These are phyloP conservation scores for Parascedosporium putredinis DNA, from an alignment of 2,329 filamentous ascomycete species.

Conservation along the genomic window DNA sequence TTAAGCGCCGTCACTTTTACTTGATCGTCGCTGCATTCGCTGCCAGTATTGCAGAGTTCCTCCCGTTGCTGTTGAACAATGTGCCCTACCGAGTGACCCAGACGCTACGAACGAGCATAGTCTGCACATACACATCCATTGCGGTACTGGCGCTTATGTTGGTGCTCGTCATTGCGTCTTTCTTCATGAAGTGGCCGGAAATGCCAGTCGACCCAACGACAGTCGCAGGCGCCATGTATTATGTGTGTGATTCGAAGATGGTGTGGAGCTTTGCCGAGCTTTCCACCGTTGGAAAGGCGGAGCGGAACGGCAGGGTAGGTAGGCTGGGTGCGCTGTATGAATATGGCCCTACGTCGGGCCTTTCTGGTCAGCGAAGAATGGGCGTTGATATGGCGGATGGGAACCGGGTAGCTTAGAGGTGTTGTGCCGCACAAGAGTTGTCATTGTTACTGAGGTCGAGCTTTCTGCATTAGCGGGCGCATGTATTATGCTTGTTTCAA, in stretches of 20 bases:
- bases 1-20: conserved; percentile 26
- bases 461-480: too few relatives aligned
- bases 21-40: conserved; percentile 29
- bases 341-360: neutral
- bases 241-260: conserved; percentile 17
- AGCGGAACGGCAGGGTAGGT: neutral
- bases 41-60: conserved; percentile 36
- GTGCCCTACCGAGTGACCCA: conserved; percentile 35
- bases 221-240: conserved; percentile 34
- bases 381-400: neutral
- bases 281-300: neutral
- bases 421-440: too few relatives aligned
- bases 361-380: conserved; percentile 1
- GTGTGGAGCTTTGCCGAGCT: neutral
- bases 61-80: conserved; percentile 37
- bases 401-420: neutral
- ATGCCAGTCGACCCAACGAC: conserved; percentile 37
- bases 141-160: conserved; percentile 32
- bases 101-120: conserved; percentile 24
- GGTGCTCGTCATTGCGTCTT: conserved; percentile 25
- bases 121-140: conserved; percentile 27
- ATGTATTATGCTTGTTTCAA: too few relatives aligned
- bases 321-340: conserved; percentile 2
- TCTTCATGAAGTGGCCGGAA: conserved; percentile 30
- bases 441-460: too few relatives aligned